A percentile compares a stretch with the other conserved stretches of the same genome.
These are phyloP conservation scores for Linum trigynum DNA, from an alignment of 345 rosid genomes.

Conservation along the genomic window DNA sequence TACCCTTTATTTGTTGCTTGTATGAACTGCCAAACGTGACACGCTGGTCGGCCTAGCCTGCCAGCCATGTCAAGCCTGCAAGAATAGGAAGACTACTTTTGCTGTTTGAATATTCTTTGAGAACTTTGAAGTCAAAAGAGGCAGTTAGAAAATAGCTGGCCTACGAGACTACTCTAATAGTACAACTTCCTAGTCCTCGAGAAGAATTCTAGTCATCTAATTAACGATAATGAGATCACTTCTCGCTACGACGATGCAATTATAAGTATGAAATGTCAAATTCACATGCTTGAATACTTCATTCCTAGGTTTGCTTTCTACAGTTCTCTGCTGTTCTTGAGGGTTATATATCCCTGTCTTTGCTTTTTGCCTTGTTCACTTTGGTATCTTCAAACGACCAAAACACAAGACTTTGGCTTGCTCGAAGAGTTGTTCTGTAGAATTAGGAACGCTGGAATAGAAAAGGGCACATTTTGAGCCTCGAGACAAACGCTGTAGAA, in stretches of 20 bases:
- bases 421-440: background rate
- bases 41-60: background rate
- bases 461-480: background rate
- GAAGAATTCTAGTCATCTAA: too few species aligned
- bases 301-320: too few species aligned
- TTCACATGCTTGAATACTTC: background rate
- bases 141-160: background rate
- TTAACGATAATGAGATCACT: too few species aligned
- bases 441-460: background rate
- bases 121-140: background rate
- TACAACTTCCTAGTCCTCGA: too few species aligned
- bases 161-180: too few species aligned
- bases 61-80: too few species aligned
- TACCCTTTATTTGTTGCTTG: background rate
- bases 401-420: background rate
- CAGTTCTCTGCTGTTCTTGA: background rate
- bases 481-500: too few species aligned
- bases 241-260: too few species aligned
- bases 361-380: background rate
- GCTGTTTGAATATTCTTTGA: background rate
- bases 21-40: background rate
- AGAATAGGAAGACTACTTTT: too few species aligned
- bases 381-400: background rate
- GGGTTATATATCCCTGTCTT: background rate
- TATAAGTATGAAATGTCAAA: too few species aligned